Percentiles rank a stretch among this genome's conserved stretches.
These are phyloP conservation scores for Kodamaea nitidulidarum DNA, from an alignment of 805 yeast species.

Conservation along the genomic window DNA sequence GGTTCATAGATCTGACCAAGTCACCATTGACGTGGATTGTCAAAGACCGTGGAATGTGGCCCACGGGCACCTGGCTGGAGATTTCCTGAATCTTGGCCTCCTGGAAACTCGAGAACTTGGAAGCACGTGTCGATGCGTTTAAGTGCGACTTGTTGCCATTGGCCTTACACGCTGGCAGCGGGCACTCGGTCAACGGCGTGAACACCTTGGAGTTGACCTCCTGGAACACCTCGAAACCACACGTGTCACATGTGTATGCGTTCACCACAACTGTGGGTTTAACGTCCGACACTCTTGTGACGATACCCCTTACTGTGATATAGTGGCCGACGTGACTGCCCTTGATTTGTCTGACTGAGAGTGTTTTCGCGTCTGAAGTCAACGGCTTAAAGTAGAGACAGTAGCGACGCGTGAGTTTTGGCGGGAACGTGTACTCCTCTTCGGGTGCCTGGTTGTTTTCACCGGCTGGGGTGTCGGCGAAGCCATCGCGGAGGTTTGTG, in stretches of 20 bases:
- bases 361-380: conserved; percentile 48
- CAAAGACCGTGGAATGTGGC: conserved; percentile 90
- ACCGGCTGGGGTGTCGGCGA: conserved; percentile 14
- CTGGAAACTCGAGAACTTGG: conserved; percentile 92
- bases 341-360: conserved; percentile 86
- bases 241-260: conserved; percentile 95
- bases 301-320: conserved; percentile 89
- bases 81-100: conserved; percentile 93
- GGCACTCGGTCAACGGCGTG: conserved; percentile 85
- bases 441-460: conserved; percentile 7
- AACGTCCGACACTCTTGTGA: conserved; percentile 93
- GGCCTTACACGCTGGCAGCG: conserved; percentile 70
- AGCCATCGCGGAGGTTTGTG: conserved; percentile 37
- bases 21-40: conserved; percentile 89
- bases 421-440: conserved; percentile 64
- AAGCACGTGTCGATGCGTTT: conserved; percentile 90
- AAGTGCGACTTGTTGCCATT: conserved; percentile 86
- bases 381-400: conserved; percentile 82
- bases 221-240: conserved; percentile 96
- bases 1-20: conserved; percentile 77
- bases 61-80: conserved; percentile 95
- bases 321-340: conserved; percentile 81
- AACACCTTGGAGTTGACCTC: conserved; percentile 83
- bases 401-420: conserved; percentile 83
- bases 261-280: conserved; percentile 87